Conservation (phyloP, 257 asterid species). For the Voacanga thouarsii region DNA sequence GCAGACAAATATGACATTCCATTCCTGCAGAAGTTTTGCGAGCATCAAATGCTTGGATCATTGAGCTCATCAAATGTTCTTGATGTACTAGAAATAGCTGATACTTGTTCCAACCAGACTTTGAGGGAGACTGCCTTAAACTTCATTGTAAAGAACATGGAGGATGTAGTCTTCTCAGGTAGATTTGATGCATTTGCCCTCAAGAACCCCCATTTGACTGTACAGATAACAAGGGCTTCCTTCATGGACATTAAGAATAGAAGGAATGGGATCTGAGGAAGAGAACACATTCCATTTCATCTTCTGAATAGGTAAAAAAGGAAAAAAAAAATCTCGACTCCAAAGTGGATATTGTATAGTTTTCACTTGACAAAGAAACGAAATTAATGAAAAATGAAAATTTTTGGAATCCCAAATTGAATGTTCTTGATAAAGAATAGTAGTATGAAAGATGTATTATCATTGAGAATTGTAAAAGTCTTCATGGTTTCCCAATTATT, state of each 20-base stretch:
- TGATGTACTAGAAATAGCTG: conserved; percentile 67
- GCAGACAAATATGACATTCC: conserved; percentile 90
- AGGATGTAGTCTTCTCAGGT: conserved; percentile 70
- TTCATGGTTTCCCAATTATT: too few relatives aligned
- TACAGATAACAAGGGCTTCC: conserved; percentile 85
- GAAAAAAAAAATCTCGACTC: background rate
- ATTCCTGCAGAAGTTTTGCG: conserved; percentile 64
- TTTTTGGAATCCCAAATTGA: background rate
- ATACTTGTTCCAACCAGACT: conserved; percentile 64
- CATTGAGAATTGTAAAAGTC: background rate
- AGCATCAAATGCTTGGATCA: conserved; percentile 66
- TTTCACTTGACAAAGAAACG: background rate
- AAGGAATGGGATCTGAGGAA: conserved; percentile 32
- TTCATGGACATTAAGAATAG: conserved; percentile 66
- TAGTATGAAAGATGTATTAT: background rate
- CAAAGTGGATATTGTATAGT: background rate
- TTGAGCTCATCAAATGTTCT: conserved; percentile 65
- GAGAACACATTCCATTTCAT: background rate
- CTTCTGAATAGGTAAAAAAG: background rate
- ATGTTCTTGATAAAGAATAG: background rate
- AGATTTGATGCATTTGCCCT: conserved; percentile 81
- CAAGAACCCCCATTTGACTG: conserved; percentile 86
- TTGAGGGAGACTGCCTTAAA: conserved; percentile 67
- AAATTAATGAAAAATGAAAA: background rate
- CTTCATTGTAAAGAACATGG: conserved; percentile 82